phyloP scores from a whole-genome alignment of 1,284 basidiomycete species.

The Apiotrichum mycotoxinovorans region DNA sequence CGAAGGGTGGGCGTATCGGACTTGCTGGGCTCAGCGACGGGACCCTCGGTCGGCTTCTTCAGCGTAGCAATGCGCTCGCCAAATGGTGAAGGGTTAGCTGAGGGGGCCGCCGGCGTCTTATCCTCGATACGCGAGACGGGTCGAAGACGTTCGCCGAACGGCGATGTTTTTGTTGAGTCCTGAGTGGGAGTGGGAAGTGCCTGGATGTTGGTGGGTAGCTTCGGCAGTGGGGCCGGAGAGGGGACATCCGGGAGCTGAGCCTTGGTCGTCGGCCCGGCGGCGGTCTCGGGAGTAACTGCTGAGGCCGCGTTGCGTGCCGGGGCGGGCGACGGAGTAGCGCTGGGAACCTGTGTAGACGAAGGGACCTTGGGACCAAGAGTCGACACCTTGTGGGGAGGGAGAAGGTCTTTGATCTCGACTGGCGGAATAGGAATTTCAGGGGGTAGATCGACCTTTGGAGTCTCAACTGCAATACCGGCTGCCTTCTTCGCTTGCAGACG shows the following conservation, averaged over 20 bases:
- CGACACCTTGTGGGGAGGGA: background rate
- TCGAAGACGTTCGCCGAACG: slow-evolving; percentile 22
- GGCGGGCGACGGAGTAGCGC: background rate
- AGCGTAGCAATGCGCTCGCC: background rate
- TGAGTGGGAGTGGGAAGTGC: slow-evolving; percentile 9
- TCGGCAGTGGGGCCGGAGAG: background rate
- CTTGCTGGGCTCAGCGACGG: slow-evolving; percentile 1
- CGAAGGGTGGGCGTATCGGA: slow-evolving; percentile 8
- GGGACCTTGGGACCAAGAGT: background rate
- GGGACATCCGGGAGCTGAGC: background rate
- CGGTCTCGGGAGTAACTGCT: background rate
- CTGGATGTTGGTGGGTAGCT: slow-evolving; percentile 3
- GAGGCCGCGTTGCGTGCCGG: background rate
- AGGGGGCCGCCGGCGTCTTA: background rate
- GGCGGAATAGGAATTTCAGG: slow-evolving; percentile 8
- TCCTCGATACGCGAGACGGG: background rate
- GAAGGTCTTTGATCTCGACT: background rate
- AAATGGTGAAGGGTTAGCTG: background rate
- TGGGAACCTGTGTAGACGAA: background rate
- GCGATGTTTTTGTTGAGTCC: slow-evolving; percentile 14
- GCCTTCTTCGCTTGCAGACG: slow-evolving; percentile 39
- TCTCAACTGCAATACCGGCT: slow-evolving; percentile 18
- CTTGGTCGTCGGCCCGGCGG: background rate
- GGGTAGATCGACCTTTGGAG: slow-evolving; percentile 15
- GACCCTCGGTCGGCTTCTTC: background rate